Percentiles rank a stretch among this genome's conserved stretches.
phyloP scores from a whole-genome alignment of 305 asterid species.

The Solanum aculeatissimum region DNA sequence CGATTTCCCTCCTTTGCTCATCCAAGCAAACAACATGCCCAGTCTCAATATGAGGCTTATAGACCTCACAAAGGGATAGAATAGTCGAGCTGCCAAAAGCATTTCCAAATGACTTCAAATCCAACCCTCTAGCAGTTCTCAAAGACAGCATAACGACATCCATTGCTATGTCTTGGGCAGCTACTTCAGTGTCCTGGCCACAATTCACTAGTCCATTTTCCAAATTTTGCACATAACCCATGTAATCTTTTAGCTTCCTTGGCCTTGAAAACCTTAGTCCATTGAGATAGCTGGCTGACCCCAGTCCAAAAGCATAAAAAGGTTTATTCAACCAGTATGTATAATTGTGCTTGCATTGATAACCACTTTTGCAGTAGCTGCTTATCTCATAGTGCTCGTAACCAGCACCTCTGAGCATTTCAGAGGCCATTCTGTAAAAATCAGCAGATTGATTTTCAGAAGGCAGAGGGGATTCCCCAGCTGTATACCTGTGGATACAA shows the following conservation, averaged over 20 bases:
- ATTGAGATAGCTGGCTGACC: slow-evolving; percentile 64
- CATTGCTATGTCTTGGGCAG: slow-evolving; percentile 51
- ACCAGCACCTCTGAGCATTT: slow-evolving; percentile 52
- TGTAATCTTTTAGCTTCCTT: slow-evolving; percentile 57
- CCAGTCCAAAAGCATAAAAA: slow-evolving; percentile 84
- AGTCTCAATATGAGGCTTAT: slow-evolving; percentile 39
- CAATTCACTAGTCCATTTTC: slow-evolving; percentile 23
- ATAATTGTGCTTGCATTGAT: slow-evolving; percentile 70
- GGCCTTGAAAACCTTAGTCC: slow-evolving; percentile 85
- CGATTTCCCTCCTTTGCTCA: slow-evolving; percentile 27
- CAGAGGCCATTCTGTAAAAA: slow-evolving; percentile 68
- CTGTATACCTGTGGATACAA: slow-evolving; percentile 49
- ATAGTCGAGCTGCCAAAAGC: slow-evolving; percentile 46
- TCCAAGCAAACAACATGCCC: slow-evolving; percentile 61
- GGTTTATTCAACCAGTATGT: slow-evolving; percentile 78
- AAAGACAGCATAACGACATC: slow-evolving; percentile 83
- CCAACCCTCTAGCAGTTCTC: slow-evolving; percentile 72
- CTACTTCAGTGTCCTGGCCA: slow-evolving; percentile 8
- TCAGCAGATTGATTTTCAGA: slow-evolving; percentile 77
- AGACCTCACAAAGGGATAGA: slow-evolving; percentile 51
- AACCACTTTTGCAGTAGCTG: slow-evolving; percentile 72
- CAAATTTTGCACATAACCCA: slow-evolving; percentile 47
- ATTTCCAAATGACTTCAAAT: slow-evolving; percentile 45
- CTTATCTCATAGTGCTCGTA: slow-evolving; percentile 89
- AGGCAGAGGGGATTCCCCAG: slow-evolving; percentile 88